Base-by-base conservation (phyloP, 441 rosid genomes). In the Mallotus repandus region DNA sequence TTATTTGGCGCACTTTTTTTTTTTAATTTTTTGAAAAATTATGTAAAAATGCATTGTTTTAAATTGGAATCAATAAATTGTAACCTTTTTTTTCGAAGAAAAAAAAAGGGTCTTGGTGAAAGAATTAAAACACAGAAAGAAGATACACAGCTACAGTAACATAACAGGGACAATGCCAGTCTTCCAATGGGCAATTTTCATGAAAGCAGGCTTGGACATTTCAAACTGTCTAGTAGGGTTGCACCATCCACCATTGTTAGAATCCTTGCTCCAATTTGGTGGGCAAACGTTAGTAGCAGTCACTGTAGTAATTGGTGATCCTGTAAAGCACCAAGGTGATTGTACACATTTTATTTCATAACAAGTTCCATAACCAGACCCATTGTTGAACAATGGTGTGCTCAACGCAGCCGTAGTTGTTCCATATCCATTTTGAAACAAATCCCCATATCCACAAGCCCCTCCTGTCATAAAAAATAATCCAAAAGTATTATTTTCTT, bases 161-260 rank as follows among this genome's bases (percentile, higher is more conserved):
- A 79, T 77, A 71, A 92, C 86, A 0, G 95, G 95, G 83, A 94
- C 74, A 35, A 92, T 90, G 57, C 97, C 94, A 15, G 90, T 97
- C 66, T 78, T 92, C 95, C 91, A 92, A 19, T 81, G 58, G 38
- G 97, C 97, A 60, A 94, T 85, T 81, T 86, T 88, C 95, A 87
- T 85, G 82, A 90, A 94, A 54, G 97, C 95, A 5, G 97, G 97
- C 82, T 89, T 92, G 77, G 97, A 80, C 91, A 92, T 76, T 82
- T 94, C 97, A 16, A 94, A 92, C 72, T 92, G 98, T 18, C 89
- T 82, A 64, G 97, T 96, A 68, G 97, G 95, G 79, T 94, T 92
- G 81, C 98, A 92, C 95, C 98, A 92, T 70, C 97, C 94, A 10
- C 97, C 98, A 18, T 80, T 73, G 76, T 94, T 82, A 41, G 97